Evolutionary conservation across 31 red algal genomes (phyloP).

Genomic region (Asparagopsis taxiformis): DNA sequence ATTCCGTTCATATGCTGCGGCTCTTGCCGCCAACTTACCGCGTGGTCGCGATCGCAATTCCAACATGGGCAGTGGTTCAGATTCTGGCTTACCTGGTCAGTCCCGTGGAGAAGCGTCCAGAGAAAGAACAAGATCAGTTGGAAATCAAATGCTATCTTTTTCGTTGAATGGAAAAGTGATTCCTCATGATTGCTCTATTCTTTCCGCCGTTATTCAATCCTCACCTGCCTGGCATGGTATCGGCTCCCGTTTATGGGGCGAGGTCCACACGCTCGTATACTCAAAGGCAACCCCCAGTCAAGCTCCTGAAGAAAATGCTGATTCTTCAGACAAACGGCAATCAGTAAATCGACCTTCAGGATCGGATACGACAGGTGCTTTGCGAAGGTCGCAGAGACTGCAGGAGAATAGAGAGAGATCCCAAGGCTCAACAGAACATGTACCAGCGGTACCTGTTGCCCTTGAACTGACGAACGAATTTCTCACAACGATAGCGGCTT

Average conservation of each 20-base stretch:
- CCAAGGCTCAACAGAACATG: not conserved
- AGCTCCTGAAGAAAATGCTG: not conserved
- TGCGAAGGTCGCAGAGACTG: constrained; percentile 45
- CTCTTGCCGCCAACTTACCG: constrained; percentile 46
- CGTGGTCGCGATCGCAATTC: constrained; percentile 6
- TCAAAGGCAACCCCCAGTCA: constrained; percentile 7
- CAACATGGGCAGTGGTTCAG: not conserved
- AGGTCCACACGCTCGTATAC: constrained; percentile 71
- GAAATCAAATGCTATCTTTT: constrained; percentile 31
- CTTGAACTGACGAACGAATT: constrained; percentile 5
- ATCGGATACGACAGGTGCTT: constrained; percentile 1
- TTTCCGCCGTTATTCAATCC: constrained; percentile 57
- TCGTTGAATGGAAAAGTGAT: constrained; percentile 47
- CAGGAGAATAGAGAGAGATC: constrained; percentile 20
- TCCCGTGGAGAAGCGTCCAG: no score
- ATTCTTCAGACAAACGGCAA: not conserved
- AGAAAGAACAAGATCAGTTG: not conserved
- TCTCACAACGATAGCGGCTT: not conserved
- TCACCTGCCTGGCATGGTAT: not conserved
- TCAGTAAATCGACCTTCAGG: not conserved
- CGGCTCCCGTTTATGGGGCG: constrained; percentile 63
- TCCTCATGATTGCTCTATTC: constrained; percentile 53
- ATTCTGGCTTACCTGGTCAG: no score
- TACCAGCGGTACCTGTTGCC: not conserved
- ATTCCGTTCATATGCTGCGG: constrained; percentile 67